Evolutionary conservation across 2,329 filamentous ascomycete genomes (phyloP), one percentile per base, ranked within the genome.

Genomic region (Alternaria metachromatica): DNA sequence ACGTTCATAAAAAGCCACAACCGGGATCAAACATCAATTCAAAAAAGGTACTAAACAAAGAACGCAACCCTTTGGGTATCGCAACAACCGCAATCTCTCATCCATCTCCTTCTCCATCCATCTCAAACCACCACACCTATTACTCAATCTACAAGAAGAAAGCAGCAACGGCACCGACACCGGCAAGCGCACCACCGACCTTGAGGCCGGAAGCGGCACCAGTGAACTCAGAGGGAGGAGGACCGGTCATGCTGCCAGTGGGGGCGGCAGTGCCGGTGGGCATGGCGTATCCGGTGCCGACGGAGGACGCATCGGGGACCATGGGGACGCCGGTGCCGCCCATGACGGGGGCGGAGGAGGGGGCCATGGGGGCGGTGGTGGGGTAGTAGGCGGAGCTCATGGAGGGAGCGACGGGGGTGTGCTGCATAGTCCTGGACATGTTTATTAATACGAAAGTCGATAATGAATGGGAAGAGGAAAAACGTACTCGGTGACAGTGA

Each of bases 81-180:
- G 28, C 15, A 51, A n/a, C 28, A 37, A n/a, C 37, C 1, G n/a
- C 49, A 51, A 51, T 37, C 18, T 51, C 49, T 20, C 12, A 33
- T 15, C 9, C 30, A 41, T 18, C 6, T 20, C 13, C 49, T 53
- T n/a, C 18, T 23, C 28, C 20, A 10, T 44, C 20, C 13, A 41
- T 41, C 37, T 41, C 37, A 41, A 41, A 41, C n/a, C 21, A 8
- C 18, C 12, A n/a, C 11, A 11, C n/a, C 20, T 37, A 23, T 7
- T 18, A 21, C 49, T 23, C 18, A n/a, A 58, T 71, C 68, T 79
- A 80, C 71, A 80, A 73, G 69, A 80, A 74, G 10, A 80, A 58
- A 51, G 78, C 78, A 54, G 73, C 78, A 49, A 79, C 41, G 18
- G 72, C 78, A 72, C 71, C 78, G 37, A 75, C 71, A 71, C 76